Evolutionary conservation across 1,284 basidiomycete genomes (phyloP).

Genomic region (Puccinia polysora): DNA sequence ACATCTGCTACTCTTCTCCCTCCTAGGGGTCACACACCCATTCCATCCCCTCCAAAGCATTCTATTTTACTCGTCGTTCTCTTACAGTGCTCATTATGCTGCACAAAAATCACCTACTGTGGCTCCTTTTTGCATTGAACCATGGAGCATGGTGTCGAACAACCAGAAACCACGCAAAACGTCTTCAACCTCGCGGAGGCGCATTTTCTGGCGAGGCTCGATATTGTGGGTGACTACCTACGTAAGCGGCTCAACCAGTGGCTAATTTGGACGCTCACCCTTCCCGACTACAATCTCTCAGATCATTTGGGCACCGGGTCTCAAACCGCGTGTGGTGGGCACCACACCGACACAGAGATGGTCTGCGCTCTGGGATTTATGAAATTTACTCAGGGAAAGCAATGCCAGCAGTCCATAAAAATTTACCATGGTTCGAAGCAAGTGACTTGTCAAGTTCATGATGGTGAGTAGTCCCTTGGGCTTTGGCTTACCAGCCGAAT

Average conservation of each 20-base stretch:
- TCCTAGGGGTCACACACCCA: no score
- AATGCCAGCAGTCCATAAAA: neutral
- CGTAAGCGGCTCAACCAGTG: neutral
- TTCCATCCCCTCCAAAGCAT: no score
- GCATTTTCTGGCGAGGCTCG: neutral
- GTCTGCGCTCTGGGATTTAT: neutral
- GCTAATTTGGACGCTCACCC: neutral
- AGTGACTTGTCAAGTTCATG: neutral
- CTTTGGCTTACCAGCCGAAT: neutral
- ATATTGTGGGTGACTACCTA: neutral
- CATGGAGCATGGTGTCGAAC: neutral
- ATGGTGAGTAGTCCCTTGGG: neutral
- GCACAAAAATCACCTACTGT: no score
- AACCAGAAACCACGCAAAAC: neutral
- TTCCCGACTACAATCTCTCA: neutral
- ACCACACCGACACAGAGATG: neutral
- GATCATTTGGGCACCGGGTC: neutral
- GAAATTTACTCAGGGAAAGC: neutral
- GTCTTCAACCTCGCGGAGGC: neutral
- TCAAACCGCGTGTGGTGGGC: neutral
- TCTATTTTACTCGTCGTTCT: no score
- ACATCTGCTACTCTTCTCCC: no score
- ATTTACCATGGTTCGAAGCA: slow-evolving; percentile 1
- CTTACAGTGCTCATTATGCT: no score
- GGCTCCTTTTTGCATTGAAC: no score